Base-by-base conservation (phyloP, 1,284 basidiomycete genomes). In the Malassezia restricta region DNA sequence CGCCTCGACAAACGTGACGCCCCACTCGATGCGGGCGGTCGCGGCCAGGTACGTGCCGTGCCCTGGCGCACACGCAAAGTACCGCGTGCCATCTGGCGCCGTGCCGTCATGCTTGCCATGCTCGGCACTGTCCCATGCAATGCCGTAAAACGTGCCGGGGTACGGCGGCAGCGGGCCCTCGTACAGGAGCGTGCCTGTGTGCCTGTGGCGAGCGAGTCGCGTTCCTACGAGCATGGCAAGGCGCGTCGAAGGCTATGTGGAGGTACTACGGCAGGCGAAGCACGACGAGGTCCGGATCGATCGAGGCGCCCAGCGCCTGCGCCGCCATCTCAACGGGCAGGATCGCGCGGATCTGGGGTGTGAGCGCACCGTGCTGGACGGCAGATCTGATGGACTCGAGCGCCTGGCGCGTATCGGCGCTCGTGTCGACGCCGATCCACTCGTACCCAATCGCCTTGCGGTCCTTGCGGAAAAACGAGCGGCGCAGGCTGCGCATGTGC, bases 101-200 rank as follows among this genome's bases (percentile, higher is more conserved):
- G 77, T 73, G 9, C 92, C 92, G 62, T 84, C 81, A 71, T 96
- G 90, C 74, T 86, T 92, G 27, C 91, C 91, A 47, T 86, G 79
- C 1, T 71, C 56, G 5, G 83, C 78, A 66, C 89, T 83, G 66
- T 98, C 92, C 87, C 91, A 98, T 76, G 96, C 91, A 46, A 96
- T 80, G 11, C 92, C 92, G 5, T 91, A 79, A 91, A 92, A 98
- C 12, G 75, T 63, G 8, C 85, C 86, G 7, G 74, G 68, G 0
- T 85, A 81, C 15, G 79, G 79, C 12, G 81, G 76, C 12, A 92
- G 82, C 1, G 74, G 61, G 3, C 88, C 88, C 6, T 79, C 73
- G 66, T 81, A 91, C 73, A 76, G 81, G 55, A 92, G 74, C 0
- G 87, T 87, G 29, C 67, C 67, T 8, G 59, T 49, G 33, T 63